phyloP scores from a whole-genome alignment of 805 yeast genomes.

The Wickerhamiella galacta region DNA sequence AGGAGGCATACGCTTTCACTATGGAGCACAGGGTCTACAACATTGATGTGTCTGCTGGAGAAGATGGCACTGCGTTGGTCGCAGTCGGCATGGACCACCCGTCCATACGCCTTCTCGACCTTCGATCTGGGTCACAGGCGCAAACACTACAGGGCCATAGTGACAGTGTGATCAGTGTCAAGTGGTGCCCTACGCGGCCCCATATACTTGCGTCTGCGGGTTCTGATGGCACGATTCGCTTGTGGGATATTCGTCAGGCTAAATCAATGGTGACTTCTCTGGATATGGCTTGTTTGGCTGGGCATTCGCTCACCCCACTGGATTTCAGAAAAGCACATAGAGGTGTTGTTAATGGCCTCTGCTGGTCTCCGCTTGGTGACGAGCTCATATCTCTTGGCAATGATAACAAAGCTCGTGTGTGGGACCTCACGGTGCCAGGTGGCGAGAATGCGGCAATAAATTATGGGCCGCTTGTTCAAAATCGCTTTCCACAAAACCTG shows the following conservation, averaged over 20 bases:
- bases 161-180: constrained; percentile 38
- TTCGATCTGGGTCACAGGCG: constrained; percentile 54
- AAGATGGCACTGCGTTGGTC: constrained; percentile 34
- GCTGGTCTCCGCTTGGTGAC: constrained; percentile 55
- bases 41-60: constrained; percentile 43
- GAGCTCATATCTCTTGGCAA: constrained; percentile 50
- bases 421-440: constrained; percentile 47
- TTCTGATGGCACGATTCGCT: constrained; percentile 56
- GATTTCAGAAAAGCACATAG: constrained; percentile 44
- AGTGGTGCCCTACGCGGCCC: constrained; percentile 57
- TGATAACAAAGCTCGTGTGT: constrained; percentile 64
- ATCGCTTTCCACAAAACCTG: constrained; percentile 40
- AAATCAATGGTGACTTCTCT: constrained; percentile 44
- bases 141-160: constrained; percentile 53
- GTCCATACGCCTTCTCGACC: constrained; percentile 50
- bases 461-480: constrained; percentile 64
- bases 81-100: constrained; percentile 60
- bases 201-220: constrained; percentile 65
- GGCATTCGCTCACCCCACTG: constrained; percentile 17
- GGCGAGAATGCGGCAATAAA: constrained; percentile 46
- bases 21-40: constrained; percentile 46
- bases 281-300: constrained; percentile 33
- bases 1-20: constrained; percentile 50
- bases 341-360: constrained; percentile 61
- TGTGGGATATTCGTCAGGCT: constrained; percentile 76